Evolutionary conservation across 1,139 yeast genomes (phyloP).

Genomic region (Tardiomyces blankii): DNA sequence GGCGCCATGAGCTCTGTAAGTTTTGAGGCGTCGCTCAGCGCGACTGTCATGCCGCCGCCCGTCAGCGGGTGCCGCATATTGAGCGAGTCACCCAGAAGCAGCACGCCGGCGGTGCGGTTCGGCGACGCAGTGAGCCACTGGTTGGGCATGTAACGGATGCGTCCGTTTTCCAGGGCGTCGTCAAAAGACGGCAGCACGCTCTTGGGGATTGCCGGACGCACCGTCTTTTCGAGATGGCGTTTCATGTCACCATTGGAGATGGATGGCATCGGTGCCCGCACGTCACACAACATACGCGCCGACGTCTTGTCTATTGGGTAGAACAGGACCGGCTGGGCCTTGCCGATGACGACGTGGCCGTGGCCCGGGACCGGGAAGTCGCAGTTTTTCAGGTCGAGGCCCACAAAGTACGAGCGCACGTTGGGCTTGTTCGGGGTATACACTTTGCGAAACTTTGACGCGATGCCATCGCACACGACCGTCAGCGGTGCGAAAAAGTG

Average conservation of each 20-base stretch:
- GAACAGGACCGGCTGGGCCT: slow-evolving; percentile 77
- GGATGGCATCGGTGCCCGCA: slow-evolving; percentile 70
- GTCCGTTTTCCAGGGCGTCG: slow-evolving; percentile 38
- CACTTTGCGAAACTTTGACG: slow-evolving; percentile 81
- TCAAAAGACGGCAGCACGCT: slow-evolving; percentile 54
- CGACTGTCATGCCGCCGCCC: slow-evolving; percentile 99
- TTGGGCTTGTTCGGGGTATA: slow-evolving; percentile 48
- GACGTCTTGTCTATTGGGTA: slow-evolving; percentile 79
- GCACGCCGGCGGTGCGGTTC: slow-evolving; percentile 59
- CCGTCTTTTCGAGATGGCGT: slow-evolving; percentile 46
- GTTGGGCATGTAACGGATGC: slow-evolving; percentile 86
- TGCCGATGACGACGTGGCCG: slow-evolving; percentile 86
- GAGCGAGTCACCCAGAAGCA: slow-evolving; percentile 84
- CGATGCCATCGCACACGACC: slow-evolving; percentile 86
- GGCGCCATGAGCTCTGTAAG: slow-evolving; percentile 46
- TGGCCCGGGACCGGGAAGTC: slow-evolving; percentile 58
- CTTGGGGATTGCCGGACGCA: slow-evolving; percentile 61
- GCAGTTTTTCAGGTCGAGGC: slow-evolving; percentile 64
- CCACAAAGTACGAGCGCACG: slow-evolving; percentile 79
- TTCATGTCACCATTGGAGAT: slow-evolving; percentile 46
- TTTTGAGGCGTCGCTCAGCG: slow-evolving; percentile 73
- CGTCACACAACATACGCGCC: slow-evolving; percentile 85
- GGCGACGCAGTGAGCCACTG: slow-evolving; percentile 74
- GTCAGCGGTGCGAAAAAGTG: slow-evolving; percentile 52
- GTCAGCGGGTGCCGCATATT: slow-evolving; percentile 98